phyloP scores from a whole-genome alignment of 257 asterid genomes.

The Nyctanthes arbortristis region DNA sequence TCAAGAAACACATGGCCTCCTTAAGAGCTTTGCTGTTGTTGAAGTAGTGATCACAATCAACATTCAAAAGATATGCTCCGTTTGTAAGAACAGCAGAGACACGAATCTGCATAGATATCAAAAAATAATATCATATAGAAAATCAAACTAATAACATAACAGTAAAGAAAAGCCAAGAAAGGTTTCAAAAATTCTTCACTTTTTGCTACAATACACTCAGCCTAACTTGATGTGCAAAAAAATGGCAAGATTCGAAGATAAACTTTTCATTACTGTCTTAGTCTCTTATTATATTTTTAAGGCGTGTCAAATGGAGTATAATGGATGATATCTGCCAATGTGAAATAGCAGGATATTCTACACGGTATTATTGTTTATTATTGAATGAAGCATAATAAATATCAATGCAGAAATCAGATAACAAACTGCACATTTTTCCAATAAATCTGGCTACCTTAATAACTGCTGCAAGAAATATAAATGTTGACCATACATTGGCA shows the following conservation, averaged over 20 bases:
- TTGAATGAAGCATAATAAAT: too few relatives aligned
- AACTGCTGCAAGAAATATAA: background rate
- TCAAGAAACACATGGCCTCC: slow-evolving; percentile 75
- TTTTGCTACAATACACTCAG: too few relatives aligned
- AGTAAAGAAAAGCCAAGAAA: background rate
- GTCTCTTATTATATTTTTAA: background rate
- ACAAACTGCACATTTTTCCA: too few relatives aligned
- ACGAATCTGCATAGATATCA: slow-evolving; percentile 52
- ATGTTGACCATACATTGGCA: background rate
- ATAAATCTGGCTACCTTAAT: background rate
- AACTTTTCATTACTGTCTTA: background rate
- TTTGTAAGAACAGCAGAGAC: slow-evolving; percentile 76
- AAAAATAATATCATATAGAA: slow-evolving; percentile 20
- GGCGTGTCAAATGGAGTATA: background rate
- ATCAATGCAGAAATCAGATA: too few relatives aligned
- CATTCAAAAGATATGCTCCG: slow-evolving; percentile 70
- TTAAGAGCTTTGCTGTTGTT: slow-evolving; percentile 76
- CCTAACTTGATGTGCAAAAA: too few relatives aligned
- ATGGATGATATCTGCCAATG: background rate
- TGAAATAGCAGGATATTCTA: background rate
- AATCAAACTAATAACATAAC: background rate
- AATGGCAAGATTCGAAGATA: background rate
- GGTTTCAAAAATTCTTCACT: background rate
- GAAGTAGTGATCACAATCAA: slow-evolving; percentile 75
- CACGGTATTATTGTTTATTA: too few relatives aligned